Evolutionary conservation across 1,284 basidiomycete species (phyloP), one percentile per base, ranked within the genome.

Genomic region (Ganoderma lucidum): DNA sequence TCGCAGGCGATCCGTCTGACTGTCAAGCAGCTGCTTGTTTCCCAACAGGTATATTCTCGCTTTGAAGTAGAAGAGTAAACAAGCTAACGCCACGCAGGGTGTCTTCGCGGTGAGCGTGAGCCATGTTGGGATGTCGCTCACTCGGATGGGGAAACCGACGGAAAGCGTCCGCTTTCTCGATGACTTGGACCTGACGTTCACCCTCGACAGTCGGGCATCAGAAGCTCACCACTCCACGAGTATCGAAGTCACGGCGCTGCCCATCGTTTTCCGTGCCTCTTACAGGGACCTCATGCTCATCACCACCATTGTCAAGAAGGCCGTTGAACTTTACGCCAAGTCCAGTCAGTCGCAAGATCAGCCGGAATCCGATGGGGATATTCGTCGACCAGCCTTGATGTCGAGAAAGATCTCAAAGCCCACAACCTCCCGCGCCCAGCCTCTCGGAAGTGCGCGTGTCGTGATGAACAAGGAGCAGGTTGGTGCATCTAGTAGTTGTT

Each of bases 151-250:
- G 73, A 88, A 88, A 71, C 86, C 89, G 53, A 85, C 90, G 3
- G 97, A 99, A 72, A 91, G 89, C 55, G 93, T 97, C 58, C 90
- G 96, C 51, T 96, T 99, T 82, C 84, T 99, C 73, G 98, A 99
- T 80, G 95, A 99, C 72, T 86, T 99, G 62, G 95, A 98, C 79
- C 77, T 98, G 62, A 94, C 96, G 0, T 84, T 98, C 59, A 93
- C 96, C 9, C 84, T 98, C 73, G 97, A 99, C 80, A 95, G 87
- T 70, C 90, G 94, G 4, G 86, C 89, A n/a, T 88, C 91, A 17
- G 86, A 88, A 2, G 87, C 86, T 2, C 91, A 94, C 65, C 91
- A 94, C 74, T 91, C 92, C 82, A 93, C 94, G 8, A 96, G 87
- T 76, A 93, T 99, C 70, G 96, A 98, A 78, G 80, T 97, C 32